Percentiles rank a stretch among this genome's conserved stretches.
Evolutionary conservation across 495 filamentous ascomycete species (phyloP).

Genomic region (Tuber microsphaerosporum): DNA sequence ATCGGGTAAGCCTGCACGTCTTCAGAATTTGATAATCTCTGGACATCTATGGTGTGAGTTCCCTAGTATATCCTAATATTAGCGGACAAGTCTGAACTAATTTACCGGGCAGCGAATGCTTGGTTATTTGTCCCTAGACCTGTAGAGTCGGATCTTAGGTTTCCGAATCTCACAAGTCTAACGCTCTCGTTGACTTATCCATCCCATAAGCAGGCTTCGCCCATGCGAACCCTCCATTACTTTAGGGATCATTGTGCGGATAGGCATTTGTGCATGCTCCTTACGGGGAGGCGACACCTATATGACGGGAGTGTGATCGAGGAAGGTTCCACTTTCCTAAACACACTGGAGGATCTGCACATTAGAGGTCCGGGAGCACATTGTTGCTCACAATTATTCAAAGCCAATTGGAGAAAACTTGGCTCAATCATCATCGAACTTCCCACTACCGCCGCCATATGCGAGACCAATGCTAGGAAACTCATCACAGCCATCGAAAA

Average conservation of each 20-base stretch:
- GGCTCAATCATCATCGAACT: conserved; percentile 20
- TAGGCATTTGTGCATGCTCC: conserved; percentile 18
- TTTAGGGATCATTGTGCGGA: conserved; percentile 9
- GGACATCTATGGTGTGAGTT: conserved; percentile 21
- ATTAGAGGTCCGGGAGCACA: conserved; percentile 27
- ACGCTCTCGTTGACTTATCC: conserved; percentile 16
- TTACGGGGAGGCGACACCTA: conserved; percentile 12
- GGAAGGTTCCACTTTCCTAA: conserved; percentile 11
- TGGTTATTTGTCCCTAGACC: conserved; percentile 12
- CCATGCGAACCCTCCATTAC: conserved; percentile 6
- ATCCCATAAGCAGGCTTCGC: not conserved
- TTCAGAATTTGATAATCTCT: conserved; percentile 21
- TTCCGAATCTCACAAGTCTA: conserved; percentile 12
- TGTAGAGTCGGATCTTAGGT: not conserved
- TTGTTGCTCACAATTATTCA: conserved; percentile 14
- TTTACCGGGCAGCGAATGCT: conserved; percentile 10
- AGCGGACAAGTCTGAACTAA: not conserved
- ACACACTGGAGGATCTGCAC: conserved; percentile 23
- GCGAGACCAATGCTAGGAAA: not conserved
- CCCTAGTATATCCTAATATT: not conserved
- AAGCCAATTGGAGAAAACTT: conserved; percentile 11
- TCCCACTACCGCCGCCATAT: conserved; percentile 19
- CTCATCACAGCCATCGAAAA: not conserved
- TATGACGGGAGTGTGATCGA: not conserved
- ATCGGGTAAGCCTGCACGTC: not conserved